Percentiles rank a stretch among this genome's conserved stretches.
Evolutionary conservation across 2,329 filamentous ascomycete genomes (phyloP).

Genomic region (Colletotrichum nymphaeae): DNA sequence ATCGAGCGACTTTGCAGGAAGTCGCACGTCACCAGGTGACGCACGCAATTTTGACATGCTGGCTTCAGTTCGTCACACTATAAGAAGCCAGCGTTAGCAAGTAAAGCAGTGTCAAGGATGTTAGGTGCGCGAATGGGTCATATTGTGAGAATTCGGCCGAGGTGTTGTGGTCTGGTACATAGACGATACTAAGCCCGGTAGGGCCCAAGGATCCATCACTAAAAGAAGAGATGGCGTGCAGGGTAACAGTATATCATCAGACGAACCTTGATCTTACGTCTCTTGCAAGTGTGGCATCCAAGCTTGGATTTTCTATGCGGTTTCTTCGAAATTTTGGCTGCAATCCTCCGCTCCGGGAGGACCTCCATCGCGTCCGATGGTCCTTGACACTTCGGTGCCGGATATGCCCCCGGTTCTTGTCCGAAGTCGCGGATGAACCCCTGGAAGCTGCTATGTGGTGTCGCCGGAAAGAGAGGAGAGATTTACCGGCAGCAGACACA

Average conservation of each 20-base stretch:
- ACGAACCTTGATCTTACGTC: slow-evolving; percentile 60
- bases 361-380: not conserved
- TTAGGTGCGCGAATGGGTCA: not conserved
- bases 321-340: slow-evolving; percentile 49
- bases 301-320: slow-evolving; percentile 66
- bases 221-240: not conserved
- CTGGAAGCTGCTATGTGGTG: not conserved
- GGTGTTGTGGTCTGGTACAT: not conserved
- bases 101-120: not conserved
- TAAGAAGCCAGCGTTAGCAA: not conserved
- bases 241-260: not conserved
- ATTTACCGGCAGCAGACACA: not conserved
- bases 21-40: slow-evolving; percentile 41
- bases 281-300: slow-evolving; percentile 66
- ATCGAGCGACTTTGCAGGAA: slow-evolving; percentile 34
- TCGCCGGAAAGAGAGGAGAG: not conserved
- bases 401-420: not conserved
- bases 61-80: slow-evolving; percentile 44
- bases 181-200: too few relatives aligned
- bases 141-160: not conserved
- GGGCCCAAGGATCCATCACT: too few relatives aligned
- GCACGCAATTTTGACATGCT: slow-evolving; percentile 41
- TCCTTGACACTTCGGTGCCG: not conserved
- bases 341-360: not conserved
- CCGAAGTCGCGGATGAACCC: not conserved